Conservation (phyloP, 2,329 filamentous ascomycete genomes). For the Microsporum audouinii region DNA sequence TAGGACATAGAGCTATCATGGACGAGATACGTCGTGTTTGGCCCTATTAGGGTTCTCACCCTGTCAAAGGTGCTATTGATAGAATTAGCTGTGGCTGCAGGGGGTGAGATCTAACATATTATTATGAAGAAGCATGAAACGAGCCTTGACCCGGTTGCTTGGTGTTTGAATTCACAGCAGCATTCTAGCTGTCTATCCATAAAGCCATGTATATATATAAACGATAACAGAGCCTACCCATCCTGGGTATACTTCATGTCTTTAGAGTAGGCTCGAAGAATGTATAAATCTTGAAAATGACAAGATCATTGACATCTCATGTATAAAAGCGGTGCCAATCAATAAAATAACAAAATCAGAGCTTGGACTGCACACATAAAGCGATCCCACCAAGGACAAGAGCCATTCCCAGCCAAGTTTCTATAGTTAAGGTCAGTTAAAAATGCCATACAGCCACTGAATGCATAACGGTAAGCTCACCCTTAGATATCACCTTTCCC, state of each 20-base stretch:
- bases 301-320: not conserved
- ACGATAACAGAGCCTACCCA: not conserved
- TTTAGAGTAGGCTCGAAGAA: not conserved
- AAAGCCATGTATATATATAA: not conserved
- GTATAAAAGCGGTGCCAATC: not conserved
- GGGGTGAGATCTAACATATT: not conserved
- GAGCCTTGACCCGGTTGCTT: not conserved
- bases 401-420: conserved; percentile 72
- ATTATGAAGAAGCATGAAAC: not conserved
- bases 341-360: conserved; percentile 13
- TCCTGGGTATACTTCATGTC: not conserved
- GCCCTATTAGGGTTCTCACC: not conserved
- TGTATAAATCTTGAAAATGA: not conserved
- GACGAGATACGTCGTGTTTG: conserved; percentile 13
- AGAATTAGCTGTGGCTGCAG: not conserved
- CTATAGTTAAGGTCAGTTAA: conserved; percentile 31
- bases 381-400: conserved; percentile 70
- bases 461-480: conserved; percentile 37
- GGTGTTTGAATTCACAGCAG: not conserved
- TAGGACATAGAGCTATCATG: conserved; percentile 19
- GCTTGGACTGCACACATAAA: conserved; percentile 58
- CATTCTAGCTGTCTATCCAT: not conserved
- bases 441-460: no score
- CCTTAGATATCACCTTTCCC: conserved; percentile 72
- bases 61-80: not conserved